Evolutionary conservation across 371 early-diverging fungal genomes (phyloP), one percentile per base, ranked within the genome.

Genomic region (Mucor piriformis): DNA sequence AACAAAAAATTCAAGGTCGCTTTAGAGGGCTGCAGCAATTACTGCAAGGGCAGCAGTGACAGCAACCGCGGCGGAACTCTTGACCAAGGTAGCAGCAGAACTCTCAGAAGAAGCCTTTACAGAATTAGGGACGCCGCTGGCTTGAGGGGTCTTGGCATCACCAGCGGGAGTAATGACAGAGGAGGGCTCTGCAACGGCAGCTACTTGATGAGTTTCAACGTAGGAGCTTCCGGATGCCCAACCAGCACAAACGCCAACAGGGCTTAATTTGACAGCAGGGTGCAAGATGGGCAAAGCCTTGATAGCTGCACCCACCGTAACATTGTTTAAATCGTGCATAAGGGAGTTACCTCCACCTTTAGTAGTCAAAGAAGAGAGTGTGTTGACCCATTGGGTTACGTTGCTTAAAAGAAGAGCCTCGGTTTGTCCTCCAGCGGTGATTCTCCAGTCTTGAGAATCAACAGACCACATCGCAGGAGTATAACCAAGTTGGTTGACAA

Each of bases 221-320:
- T 77, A 77, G 3, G 72, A 69, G 25, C 51, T 59, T n/a, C 72
- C 66, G 18, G 24, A 25, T 0, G n/a, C 20, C 67, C 67, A 67
- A 32, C 72, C 72, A 20, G 66, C 57, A 49, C 80, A 79, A 5
- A 43, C 37, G 51, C 77, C 78, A 5, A 80, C 76, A 18, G 77
- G 70, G 25, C 69, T 70, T 2, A 77, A 60, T 21, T 68, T 68
- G 55, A 73, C 77, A 11, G 69, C 66, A 21, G 68, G 67, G 33
- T 77, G 72, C 18, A 79, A 74, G 25, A 59, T 61, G 50, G 83
- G 83, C 38, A 83, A 60, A 69, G 85, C 65, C 46, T 81, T 64
- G 69, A 89, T 79, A 55, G 89, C 74, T 62, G 84, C 72, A 73
- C 85, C 71, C 23, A 85, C 85, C 7, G 85, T 77, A 12, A 64